Base-by-base conservation (phyloP, 495 filamentous ascomycete species). In the Cudoniella acicularis region DNA sequence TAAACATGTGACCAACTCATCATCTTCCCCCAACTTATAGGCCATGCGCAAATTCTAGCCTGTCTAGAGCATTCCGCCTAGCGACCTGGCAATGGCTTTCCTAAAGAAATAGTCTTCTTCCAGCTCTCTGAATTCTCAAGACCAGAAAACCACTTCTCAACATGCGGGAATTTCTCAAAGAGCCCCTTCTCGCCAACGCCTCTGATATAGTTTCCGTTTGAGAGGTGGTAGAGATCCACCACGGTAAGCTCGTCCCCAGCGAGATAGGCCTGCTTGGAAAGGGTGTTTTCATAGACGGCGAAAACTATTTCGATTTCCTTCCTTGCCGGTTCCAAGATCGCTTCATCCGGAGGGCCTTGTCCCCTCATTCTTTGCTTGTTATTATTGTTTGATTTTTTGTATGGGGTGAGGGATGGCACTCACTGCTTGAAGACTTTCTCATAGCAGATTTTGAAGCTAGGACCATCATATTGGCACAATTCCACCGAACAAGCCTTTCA, bases 211-310 rank as follows among this genome's bases (percentile, higher is more conserved):
- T 1, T 30, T 2, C 56, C 62, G 21, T 60, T 60, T 17, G 62
- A 57, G 10, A 60, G n/a, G 24, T 69, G 67, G 51, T 64, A 68
- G 24, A 71, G 42, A 59, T 71, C 65, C 11, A 54, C 69, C 13
- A 71, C 40, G 42, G 67, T 64, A 48, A 69, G 22, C 57, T 71
- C 61, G 23, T 68, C 54, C 25, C 69, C 69, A 24, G 65, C 65
- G 20, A 71, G 65, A 60, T 71, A 70, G 41, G 63, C 57, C 47
- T 66, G 63, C 22, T 68, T 66, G n/a, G 60, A 22, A 11, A 71
- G 61, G 41, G 67, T 53, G n/a, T 24, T 45, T n/a, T 70, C 63
- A 51, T 68, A 70, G 20, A 53, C 56, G 10, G 52, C 53, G 16
- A 68, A 36, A 9, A 42, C 55, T 16, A 27, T 27, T 24, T 69